phyloP scores from a whole-genome alignment of 805 yeast genomes.

The Wickerhamomyces sydowiorum region DNA sequence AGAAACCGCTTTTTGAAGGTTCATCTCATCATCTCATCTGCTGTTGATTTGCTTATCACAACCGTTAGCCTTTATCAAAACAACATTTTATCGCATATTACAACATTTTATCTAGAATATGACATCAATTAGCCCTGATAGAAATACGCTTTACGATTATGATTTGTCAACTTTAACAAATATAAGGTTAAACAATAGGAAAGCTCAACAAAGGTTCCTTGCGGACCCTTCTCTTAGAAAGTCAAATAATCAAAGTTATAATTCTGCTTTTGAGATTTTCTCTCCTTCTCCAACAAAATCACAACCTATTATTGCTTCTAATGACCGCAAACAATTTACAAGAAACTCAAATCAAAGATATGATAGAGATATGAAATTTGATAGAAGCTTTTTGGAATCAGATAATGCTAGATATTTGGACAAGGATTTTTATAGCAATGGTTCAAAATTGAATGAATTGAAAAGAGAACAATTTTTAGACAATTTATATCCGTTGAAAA shows the following conservation, averaged over 20 bases:
- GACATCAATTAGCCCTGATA: neutral
- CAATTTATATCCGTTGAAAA: neutral
- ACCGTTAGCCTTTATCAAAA: too few species aligned
- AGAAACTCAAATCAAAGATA: too few species aligned
- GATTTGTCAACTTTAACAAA: slow-evolving; percentile 18
- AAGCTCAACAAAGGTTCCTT: slow-evolving; percentile 11
- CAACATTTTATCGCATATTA: too few species aligned
- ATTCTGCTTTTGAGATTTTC: neutral
- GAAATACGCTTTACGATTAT: slow-evolving; percentile 6
- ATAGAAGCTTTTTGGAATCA: slow-evolving; percentile 9
- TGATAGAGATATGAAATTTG: slow-evolving; percentile 3
- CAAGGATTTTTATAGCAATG: slow-evolving; percentile 6
- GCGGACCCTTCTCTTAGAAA: too few species aligned
- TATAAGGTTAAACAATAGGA: slow-evolving; percentile 13
- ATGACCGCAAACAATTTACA: slow-evolving; percentile 3
- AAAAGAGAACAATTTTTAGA: slow-evolving; percentile 14
- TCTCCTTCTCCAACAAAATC: neutral
- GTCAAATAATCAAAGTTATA: too few species aligned
- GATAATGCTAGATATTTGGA: slow-evolving; percentile 14
- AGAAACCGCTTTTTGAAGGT: too few species aligned
- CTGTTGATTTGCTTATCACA: too few species aligned
- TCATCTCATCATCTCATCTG: too few species aligned
- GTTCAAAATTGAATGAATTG: slow-evolving; percentile 6
- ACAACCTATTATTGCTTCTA: neutral
- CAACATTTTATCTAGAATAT: too few species aligned